Base-by-base conservation (phyloP, 495 filamentous ascomycete genomes). In the Penicillium bialowiezense region DNA sequence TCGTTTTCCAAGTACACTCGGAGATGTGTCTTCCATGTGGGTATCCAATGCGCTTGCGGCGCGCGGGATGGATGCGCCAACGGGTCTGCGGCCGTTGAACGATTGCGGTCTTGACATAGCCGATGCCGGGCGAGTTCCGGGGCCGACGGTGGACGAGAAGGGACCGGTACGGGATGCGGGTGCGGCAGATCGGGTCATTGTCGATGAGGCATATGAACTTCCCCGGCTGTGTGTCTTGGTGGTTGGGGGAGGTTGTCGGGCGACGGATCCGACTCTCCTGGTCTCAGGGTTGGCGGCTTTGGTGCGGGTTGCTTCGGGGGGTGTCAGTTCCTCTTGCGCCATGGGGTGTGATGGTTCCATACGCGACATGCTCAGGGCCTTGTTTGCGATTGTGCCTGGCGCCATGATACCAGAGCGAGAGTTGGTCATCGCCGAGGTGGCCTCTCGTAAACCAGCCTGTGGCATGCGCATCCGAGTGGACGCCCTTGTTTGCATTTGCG, bases 371-470 rank as follows among this genome's bases (percentile, higher is more conserved):
- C 50, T 50, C 31, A 58, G 50, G 0, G 59, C 45, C 48, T 73
- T 71, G 40, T 60, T 68, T n/a, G 68, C 65, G 34, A 72, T 68
- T 13, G 65, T 59, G 14, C 75, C 70, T 58, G 84, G 80, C 31
- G 74, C 71, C 48, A 75, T 67, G 24, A 74, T 63, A 20, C 65
- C 64, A 10, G 81, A 77, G 51, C 88, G 83, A 49, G 81, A 72
- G 69, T 93, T 93, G 52, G 72, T 82, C 45, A 83, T 75, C 3
- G 88, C 87, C 3, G 82, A 75, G 46, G 80, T 79, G 64, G 85
- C 78, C 50, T 87, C 83, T 37, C 58, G 60, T 5, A 86, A 54
- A 10, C 68, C 65, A 7, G 39, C 55, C 38, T 60, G 59, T 7
- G 68, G 71, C n/a, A 72, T 63, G 46, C 68, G 68, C 34, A 56